Conservation (phyloP, 306 rosid species). For the Ammopiptanthus mongolicus region DNA sequence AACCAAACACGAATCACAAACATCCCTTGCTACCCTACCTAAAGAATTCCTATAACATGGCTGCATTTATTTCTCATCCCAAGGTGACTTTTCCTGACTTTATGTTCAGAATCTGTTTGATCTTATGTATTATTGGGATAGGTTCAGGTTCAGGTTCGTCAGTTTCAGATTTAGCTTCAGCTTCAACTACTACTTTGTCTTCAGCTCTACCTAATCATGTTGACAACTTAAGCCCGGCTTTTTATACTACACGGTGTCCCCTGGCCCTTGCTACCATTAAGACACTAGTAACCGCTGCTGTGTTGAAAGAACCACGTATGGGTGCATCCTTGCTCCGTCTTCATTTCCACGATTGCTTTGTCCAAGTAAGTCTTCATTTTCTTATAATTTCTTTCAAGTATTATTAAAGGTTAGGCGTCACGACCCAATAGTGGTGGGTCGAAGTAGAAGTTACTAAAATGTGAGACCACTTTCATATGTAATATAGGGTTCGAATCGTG, state of each 20-base stretch:
- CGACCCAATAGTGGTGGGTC: too few species aligned
- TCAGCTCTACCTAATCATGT: neutral
- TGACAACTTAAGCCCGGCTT: slow-evolving; percentile 17
- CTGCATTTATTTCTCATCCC: neutral
- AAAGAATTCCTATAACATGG: neutral
- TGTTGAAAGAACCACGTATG: slow-evolving; percentile 43
- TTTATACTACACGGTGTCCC: slow-evolving; percentile 35
- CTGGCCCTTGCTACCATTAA: slow-evolving; percentile 31
- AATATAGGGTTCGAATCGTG: too few species aligned
- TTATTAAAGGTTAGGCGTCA: too few species aligned
- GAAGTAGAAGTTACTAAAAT: too few species aligned
- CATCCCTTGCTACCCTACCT: neutral
- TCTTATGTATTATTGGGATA: neutral
- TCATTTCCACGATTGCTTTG: slow-evolving; percentile 70
- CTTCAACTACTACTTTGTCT: neutral
- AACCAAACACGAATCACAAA: neutral
- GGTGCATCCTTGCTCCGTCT: slow-evolving; percentile 65
- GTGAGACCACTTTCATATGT: too few species aligned
- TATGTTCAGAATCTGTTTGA: neutral
- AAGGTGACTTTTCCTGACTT: neutral
- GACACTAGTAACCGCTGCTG: slow-evolving; percentile 19
- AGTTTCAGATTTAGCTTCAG: slow-evolving; percentile 15
- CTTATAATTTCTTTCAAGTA: neutral
- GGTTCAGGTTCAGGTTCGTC: slow-evolving; percentile 30
- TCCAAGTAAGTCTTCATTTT: slow-evolving; percentile 32